Evolutionary conservation across 176 grass and related monocot genomes (phyloP), one percentile per base, ranked within the genome.

Genomic region (Olyra latifolia): DNA sequence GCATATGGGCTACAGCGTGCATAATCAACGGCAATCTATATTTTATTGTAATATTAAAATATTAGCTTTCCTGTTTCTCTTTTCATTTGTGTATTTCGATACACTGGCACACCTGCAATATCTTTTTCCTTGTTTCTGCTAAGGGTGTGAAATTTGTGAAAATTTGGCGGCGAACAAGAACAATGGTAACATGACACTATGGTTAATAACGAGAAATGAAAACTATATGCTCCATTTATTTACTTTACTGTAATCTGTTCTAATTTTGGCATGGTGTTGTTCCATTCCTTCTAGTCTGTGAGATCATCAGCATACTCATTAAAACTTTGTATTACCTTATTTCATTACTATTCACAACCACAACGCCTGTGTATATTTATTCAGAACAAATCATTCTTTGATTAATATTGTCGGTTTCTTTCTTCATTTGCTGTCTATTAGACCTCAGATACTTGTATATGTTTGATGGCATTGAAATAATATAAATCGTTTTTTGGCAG

Each of bases 401-500:
- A 19, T 70, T 54, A 79, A 48, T 59, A 38, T 7, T 80, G 43
- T 19, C 22, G 74, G 38, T 41, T 11, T 3, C 53, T 69, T 57
- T 8, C 40, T 35, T 40, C 4, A 12, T 40, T 67, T 83, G 24
- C 25, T 61, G 5, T 61, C 9, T 52, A 32, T 62, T 48, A 32
- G 12, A 25, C 61, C 32, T n/a, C 9, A 48, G 22, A 69, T 68
- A 69, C 64, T 32, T 69, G 43, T 77, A 48, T 77, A 13, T 66
- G 49, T 88, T 45, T 56, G 66, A 38, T 83, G 14, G n/a, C 10
- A 83, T 53, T 66, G 59, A 20, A 83, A 43, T 83, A 79, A 77
- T 66, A 69, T 7, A 71, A 80, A 54, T 12, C 9, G 0, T 32
- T 20, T 78, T 28, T 74, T 75, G n/a, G 22, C 89, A 94, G 92